A percentile compares a stretch with the other conserved stretches of the same genome.
phyloP scores from a whole-genome alignment of 2,329 filamentous ascomycete species.

The Drechslera avenae region DNA sequence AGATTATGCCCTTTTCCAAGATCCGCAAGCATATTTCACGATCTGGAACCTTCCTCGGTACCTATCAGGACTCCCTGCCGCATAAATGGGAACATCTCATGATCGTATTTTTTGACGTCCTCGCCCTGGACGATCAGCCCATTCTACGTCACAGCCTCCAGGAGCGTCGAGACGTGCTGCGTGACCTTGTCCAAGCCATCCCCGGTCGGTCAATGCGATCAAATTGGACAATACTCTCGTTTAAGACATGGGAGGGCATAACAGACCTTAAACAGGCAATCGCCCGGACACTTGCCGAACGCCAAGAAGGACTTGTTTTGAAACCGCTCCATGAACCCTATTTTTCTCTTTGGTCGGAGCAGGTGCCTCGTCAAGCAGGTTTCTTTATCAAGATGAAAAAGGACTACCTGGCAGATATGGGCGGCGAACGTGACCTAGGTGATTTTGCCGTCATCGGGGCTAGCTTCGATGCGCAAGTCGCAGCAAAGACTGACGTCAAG shows the following conservation, averaged over 20 bases:
- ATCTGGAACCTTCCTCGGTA: slow-evolving; percentile 72
- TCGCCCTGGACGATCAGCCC: slow-evolving; percentile 61
- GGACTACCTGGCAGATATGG: slow-evolving; percentile 78
- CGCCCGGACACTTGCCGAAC: slow-evolving; percentile 66
- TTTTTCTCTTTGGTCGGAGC: slow-evolving; percentile 54
- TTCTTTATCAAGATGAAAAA: slow-evolving; percentile 87
- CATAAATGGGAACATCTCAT: slow-evolving; percentile 63
- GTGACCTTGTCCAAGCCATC: slow-evolving; percentile 59
- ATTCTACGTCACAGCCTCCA: slow-evolving; percentile 61
- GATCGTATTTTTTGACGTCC: slow-evolving; percentile 65
- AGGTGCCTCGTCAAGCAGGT: slow-evolving; percentile 36
- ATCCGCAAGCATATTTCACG: slow-evolving; percentile 80
- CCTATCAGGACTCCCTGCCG: slow-evolving; percentile 67
- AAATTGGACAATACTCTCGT: slow-evolving; percentile 70
- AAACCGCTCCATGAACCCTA: slow-evolving; percentile 80
- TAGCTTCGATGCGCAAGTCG: slow-evolving; percentile 69
- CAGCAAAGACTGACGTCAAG: slow-evolving; percentile 59
- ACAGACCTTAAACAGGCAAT: slow-evolving; percentile 57
- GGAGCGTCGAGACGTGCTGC: slow-evolving; percentile 65
- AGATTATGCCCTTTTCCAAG: slow-evolving; percentile 77
- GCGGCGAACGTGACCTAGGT: slow-evolving; percentile 68
- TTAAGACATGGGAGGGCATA: slow-evolving; percentile 50
- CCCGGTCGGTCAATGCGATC: slow-evolving; percentile 70
- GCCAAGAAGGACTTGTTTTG: slow-evolving; percentile 79
- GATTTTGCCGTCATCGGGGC: slow-evolving; percentile 83